Conservation (phyloP, 1,139 yeast species). For the Geotrichum histeridarum region DNA sequence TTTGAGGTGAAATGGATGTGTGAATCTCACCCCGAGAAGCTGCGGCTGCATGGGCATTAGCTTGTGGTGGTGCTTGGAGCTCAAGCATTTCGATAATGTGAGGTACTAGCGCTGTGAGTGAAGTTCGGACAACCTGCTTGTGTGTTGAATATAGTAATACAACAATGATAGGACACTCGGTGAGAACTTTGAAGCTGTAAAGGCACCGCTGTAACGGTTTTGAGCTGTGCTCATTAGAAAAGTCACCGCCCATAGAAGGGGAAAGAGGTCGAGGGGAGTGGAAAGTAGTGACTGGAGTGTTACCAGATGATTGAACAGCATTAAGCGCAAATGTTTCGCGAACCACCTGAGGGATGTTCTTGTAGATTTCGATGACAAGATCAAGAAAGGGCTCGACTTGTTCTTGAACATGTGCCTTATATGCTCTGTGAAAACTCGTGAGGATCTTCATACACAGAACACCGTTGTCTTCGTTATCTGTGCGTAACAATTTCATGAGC, state of each 20-base stretch:
- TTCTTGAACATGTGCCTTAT: constrained; percentile 55
- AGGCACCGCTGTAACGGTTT: constrained; percentile 50
- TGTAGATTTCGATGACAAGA: constrained; percentile 70
- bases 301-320: constrained; percentile 22
- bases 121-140: constrained; percentile 64
- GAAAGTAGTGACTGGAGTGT: constrained; percentile 27
- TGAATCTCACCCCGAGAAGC: constrained; percentile 51
- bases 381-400: constrained; percentile 78
- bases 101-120: constrained; percentile 76
- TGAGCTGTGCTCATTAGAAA: constrained; percentile 34
- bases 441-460: constrained; percentile 84
- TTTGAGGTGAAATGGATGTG: constrained; percentile 57
- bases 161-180: constrained; percentile 96
- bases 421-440: constrained; percentile 83
- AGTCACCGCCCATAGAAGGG: constrained; percentile 40
- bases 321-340: constrained; percentile 51
- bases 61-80: constrained; percentile 72
- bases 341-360: constrained; percentile 74
- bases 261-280: constrained; percentile 43
- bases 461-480: constrained; percentile 94
- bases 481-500: constrained; percentile 56
- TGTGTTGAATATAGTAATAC: constrained; percentile 87
- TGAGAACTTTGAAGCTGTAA: constrained; percentile 81
- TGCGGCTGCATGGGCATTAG: constrained; percentile 59
- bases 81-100: constrained; percentile 69